These are phyloP conservation scores for Penicillium verrucosum DNA, from an alignment of 2,329 filamentous ascomycete species.

Conservation along the genomic window DNA sequence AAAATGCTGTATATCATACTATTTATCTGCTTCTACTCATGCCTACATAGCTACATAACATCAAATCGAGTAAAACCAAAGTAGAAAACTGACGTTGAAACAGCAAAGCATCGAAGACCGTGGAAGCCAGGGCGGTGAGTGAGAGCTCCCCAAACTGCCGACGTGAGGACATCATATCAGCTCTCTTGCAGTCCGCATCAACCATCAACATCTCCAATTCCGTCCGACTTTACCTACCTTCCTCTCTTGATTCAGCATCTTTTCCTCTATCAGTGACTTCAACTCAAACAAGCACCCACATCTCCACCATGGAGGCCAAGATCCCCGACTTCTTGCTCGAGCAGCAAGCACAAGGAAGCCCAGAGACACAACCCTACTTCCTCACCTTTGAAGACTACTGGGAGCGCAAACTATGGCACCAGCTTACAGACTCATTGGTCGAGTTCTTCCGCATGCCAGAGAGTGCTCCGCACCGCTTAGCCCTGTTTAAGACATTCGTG, in stretches of 20 bases:
- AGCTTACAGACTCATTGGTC: constrained; percentile 85
- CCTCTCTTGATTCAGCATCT: constrained; percentile 1
- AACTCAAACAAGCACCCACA: neutral
- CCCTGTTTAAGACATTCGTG: constrained; percentile 92
- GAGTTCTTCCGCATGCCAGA: constrained; percentile 80
- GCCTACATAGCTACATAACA: neutral
- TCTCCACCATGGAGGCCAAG: constrained; percentile 69
- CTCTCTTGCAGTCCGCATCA: constrained; percentile 10
- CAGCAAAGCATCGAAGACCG: constrained; percentile 1
- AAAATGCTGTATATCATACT: neutral
- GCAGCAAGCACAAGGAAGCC: constrained; percentile 81
- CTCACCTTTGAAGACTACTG: constrained; percentile 93
- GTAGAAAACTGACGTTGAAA: neutral
- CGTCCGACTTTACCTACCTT: constrained; percentile 7
- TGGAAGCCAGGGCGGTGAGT: constrained; percentile 8
- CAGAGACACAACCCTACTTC: constrained; percentile 82
- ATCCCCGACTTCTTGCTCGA: constrained; percentile 90
- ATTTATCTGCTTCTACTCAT: neutral
- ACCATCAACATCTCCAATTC: constrained; percentile 11
- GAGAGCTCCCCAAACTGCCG: constrained; percentile 10
- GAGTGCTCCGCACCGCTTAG: constrained; percentile 79
- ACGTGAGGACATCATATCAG: constrained; percentile 13
- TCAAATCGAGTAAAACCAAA: neutral
- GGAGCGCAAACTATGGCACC: constrained; percentile 99
- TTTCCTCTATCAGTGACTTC: neutral